phyloP scores from a whole-genome alignment of 805 yeast genomes.

The Brettanomyces custersianus region DNA sequence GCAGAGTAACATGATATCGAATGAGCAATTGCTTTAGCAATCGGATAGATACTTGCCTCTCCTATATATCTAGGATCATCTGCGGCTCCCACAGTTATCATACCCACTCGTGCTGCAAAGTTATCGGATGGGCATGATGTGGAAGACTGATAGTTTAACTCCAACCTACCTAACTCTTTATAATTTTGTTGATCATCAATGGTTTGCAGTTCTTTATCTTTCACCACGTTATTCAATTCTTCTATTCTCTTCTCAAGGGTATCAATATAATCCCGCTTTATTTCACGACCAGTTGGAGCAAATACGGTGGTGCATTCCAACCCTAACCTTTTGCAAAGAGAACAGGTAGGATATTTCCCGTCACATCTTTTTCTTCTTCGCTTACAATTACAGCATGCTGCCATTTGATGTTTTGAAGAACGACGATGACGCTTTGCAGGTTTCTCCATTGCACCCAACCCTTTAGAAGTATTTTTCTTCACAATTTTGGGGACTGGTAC shows the following conservation, averaged over 20 bases:
- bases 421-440: constrained; percentile 16
- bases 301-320: constrained; percentile 38
- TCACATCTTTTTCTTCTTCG: constrained; percentile 41
- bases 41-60: constrained; percentile 24
- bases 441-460: too few species aligned
- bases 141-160: not conserved
- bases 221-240: not conserved
- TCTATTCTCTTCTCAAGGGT: constrained; percentile 29
- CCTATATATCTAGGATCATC: constrained; percentile 24
- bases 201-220: not conserved
- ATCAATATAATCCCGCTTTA: constrained; percentile 38
- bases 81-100: constrained; percentile 22
- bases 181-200: not conserved
- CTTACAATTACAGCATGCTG: constrained; percentile 45
- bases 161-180: not conserved
- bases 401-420: constrained; percentile 22
- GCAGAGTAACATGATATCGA: constrained; percentile 9
- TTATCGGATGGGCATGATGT: not conserved
- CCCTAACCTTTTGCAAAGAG: constrained; percentile 31
- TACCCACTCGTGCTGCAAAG: constrained; percentile 23
- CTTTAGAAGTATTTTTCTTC: too few species aligned
- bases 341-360: constrained; percentile 40
- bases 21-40: constrained; percentile 22
- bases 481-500: too few species aligned
- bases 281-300: constrained; percentile 37